Evolutionary conservation across 2,329 filamentous ascomycete species (phyloP).

Genomic region (Zelopaecilomyces penicillatus): DNA sequence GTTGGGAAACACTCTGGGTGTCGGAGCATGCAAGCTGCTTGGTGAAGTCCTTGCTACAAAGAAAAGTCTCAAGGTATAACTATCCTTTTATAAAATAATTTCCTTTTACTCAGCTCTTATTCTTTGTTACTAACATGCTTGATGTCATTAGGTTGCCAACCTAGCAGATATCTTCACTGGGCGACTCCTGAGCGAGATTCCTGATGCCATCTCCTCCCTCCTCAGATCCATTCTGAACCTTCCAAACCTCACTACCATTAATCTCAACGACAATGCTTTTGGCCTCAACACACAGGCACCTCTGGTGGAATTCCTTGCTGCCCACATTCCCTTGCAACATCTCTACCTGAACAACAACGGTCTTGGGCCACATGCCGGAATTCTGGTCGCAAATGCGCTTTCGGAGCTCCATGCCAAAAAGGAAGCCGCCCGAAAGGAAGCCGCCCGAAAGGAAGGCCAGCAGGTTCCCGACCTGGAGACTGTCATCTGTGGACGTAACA

Average conservation of each 20-base stretch:
- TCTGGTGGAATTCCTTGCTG: slow-evolving; percentile 81
- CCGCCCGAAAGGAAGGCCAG: slow-evolving; percentile 53
- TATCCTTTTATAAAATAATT: no score
- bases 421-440: slow-evolving; percentile 63
- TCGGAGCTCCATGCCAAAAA: slow-evolving; percentile 78
- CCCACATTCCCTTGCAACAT: slow-evolving; percentile 84
- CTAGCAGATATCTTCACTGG: slow-evolving; percentile 97
- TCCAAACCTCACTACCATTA: slow-evolving; percentile 79
- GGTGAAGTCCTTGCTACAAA: slow-evolving; percentile 79
- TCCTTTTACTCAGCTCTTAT: background rate
- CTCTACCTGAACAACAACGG: slow-evolving; percentile 98
- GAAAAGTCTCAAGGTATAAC: slow-evolving; percentile 63
- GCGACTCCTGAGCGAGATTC: slow-evolving; percentile 87
- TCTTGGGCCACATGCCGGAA: slow-evolving; percentile 83
- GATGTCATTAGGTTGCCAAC: slow-evolving; percentile 57
- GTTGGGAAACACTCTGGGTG: slow-evolving; percentile 84
- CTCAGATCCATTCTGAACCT: slow-evolving; percentile 81
- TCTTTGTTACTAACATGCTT: background rate
- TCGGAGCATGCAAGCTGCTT: slow-evolving; percentile 77
- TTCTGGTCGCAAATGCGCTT: slow-evolving; percentile 80
- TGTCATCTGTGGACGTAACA: slow-evolving; percentile 93
- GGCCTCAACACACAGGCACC: slow-evolving; percentile 91
- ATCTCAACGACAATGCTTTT: slow-evolving; percentile 97
- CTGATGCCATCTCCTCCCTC: slow-evolving; percentile 75
- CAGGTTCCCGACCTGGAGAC: slow-evolving; percentile 81